Base-by-base conservation (phyloP, 805 yeast species). In the Sugiyamaella lignohabitans region DNA sequence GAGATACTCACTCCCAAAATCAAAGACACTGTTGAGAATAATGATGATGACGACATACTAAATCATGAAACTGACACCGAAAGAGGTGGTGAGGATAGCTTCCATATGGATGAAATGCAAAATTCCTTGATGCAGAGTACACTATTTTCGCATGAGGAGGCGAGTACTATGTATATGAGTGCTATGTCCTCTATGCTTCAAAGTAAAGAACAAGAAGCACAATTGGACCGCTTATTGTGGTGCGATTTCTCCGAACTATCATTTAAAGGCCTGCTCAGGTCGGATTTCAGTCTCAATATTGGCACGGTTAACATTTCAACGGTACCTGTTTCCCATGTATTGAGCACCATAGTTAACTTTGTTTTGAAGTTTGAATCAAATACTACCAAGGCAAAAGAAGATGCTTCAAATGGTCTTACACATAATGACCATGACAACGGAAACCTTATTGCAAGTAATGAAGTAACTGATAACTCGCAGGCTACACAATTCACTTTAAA, bases 91-190 rank as follows among this genome's bases (percentile, higher is more conserved):
- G 59, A 53, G 1, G 42, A 39, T 20, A 27, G 32, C 14, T 27
- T 27, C 14, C 32, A 27, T 8, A 8, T 8, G 8, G 39, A 50
- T 4, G 22, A 38, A 6, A 42, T 38, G 37, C 42, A 44, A 19
- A 22, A 30, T 27, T 45, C 44, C 23, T 44, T 57, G 46, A 20
- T 62, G 42, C 58, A 64, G 45, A 81, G 87, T 55, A 73, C 78
- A 65, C 68, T 80, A 32, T 82, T 80, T 58, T 79, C 91, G 1
- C 82, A 78, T 45, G 79, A 76, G 43, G 84, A 82, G 47, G 83
- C 86, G 1, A 73, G 79, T 40, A 80, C 88, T 2, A 73, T 86
- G 17, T 87, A 84, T 59, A 79, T 85, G 89, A 85, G 94, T 63
- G 94, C 95, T 1, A 70, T 82, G 8, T 79, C 86, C 0, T 72